Conservation (phyloP, 2,329 filamentous ascomycete genomes). For the Aureobasidium mangrovei region DNA sequence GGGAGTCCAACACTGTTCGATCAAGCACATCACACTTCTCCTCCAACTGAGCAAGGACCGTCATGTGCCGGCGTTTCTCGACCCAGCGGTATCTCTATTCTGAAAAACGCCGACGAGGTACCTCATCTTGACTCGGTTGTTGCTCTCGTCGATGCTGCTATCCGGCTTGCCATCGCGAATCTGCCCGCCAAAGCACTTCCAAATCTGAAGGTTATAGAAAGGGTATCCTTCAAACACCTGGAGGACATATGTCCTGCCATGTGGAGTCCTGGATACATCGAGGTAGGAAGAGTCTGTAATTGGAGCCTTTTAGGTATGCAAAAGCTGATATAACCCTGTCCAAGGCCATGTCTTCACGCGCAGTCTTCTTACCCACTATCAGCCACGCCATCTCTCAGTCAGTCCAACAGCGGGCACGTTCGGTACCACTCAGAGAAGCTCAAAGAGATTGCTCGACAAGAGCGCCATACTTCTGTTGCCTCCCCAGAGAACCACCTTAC, state of each 20-base stretch:
- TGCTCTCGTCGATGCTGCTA: constrained; percentile 25
- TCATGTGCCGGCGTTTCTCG: neutral
- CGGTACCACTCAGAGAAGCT: constrained; percentile 8
- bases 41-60: neutral
- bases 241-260: constrained; percentile 31
- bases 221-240: constrained; percentile 27
- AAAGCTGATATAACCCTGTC: neutral
- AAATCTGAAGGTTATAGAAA: constrained; percentile 26
- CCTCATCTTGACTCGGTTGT: neutral
- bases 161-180: constrained; percentile 30
- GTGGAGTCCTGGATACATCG: constrained; percentile 32
- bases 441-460: constrained; percentile 5
- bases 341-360: constrained; percentile 27
- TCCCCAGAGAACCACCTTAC: neutral
- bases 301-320: constrained; percentile 10
- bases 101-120: neutral
- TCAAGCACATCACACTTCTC: neutral
- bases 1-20: neutral
- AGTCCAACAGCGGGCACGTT: constrained; percentile 8
- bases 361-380: constrained; percentile 32
- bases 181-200: constrained; percentile 19
- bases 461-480: neutral
- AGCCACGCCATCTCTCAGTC: constrained; percentile 25
- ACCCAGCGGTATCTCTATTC: too few species aligned
- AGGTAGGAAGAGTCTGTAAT: constrained; percentile 18